phyloP scores from a whole-genome alignment of 2,329 filamentous ascomycete species.

The Xylaria sp. region DNA sequence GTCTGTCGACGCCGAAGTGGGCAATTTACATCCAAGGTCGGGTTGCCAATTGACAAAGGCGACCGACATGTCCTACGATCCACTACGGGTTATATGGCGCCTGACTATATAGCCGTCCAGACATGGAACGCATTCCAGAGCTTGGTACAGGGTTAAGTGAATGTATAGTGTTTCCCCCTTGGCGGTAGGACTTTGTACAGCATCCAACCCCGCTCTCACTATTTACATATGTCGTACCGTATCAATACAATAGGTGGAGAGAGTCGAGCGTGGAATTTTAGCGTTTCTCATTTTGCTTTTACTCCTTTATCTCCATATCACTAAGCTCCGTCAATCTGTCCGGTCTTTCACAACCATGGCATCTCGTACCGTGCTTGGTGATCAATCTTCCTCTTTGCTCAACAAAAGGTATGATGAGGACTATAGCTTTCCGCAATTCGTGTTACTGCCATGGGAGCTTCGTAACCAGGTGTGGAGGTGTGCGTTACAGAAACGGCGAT shows the following conservation, averaged over 20 bases:
- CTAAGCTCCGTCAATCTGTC: neutral
- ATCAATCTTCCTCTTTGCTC: neutral
- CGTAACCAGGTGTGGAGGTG: constrained; percentile 21
- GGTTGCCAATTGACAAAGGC: too few relatives aligned
- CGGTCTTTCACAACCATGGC: neutral
- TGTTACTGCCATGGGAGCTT: constrained; percentile 25
- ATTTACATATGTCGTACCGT: neutral
- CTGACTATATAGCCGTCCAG: neutral
- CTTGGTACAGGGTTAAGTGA: neutral
- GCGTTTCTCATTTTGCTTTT: neutral
- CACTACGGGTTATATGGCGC: neutral
- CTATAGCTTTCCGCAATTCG: constrained; percentile 18
- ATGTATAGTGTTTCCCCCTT: neutral
- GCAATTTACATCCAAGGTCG: too few relatives aligned
- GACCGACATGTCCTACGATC: too few relatives aligned
- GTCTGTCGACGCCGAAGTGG: too few relatives aligned
- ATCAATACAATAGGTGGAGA: too few relatives aligned
- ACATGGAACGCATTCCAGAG: neutral
- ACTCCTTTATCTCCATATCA: neutral
- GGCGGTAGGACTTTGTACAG: neutral
- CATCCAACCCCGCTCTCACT: neutral
- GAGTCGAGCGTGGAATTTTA: too few relatives aligned
- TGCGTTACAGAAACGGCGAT: constrained; percentile 8
- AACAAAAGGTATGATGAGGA: constrained; percentile 19
- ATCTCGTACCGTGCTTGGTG: neutral